These are phyloP conservation scores for Thyridium curvatum DNA, from an alignment of 2,329 filamentous ascomycete genomes.

Conservation along the genomic window DNA sequence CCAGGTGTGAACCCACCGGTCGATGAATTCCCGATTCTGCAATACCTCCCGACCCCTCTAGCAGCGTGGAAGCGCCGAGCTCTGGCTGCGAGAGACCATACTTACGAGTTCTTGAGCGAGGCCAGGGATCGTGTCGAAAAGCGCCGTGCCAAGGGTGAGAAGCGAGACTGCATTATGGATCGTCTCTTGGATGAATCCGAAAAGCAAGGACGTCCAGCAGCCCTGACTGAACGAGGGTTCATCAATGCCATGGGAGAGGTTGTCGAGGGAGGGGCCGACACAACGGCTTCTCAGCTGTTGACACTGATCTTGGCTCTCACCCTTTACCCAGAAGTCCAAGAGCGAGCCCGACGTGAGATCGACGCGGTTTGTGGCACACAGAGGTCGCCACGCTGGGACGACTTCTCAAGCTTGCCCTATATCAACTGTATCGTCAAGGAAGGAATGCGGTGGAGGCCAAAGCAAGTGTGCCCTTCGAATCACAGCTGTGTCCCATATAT, in stretches of 20 bases:
- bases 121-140: slow-evolving; percentile 1
- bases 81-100: no score
- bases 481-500: slow-evolving; percentile 19
- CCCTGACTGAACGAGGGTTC: slow-evolving; percentile 17
- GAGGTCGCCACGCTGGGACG: slow-evolving; percentile 21
- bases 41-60: slow-evolving; percentile 22
- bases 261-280: slow-evolving; percentile 21
- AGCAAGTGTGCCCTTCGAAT: slow-evolving; percentile 6
- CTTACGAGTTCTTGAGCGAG: no score
- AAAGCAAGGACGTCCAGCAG: slow-evolving; percentile 7
- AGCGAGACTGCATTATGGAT: slow-evolving; percentile 26
- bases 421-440: slow-evolving; percentile 29
- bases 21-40: slow-evolving; percentile 31
- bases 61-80: no score
- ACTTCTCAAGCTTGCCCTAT: slow-evolving; percentile 26
- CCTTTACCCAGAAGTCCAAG: slow-evolving; percentile 22
- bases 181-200: slow-evolving; percentile 25
- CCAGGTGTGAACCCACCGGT: slow-evolving; percentile 36
- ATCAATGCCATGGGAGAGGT: slow-evolving; percentile 17
- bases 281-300: slow-evolving; percentile 12
- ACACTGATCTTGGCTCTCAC: slow-evolving; percentile 20
- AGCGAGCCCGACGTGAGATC: slow-evolving; percentile 27
- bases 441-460: slow-evolving; percentile 27
- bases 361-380: slow-evolving; percentile 20
- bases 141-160: slow-evolving; percentile 16